phyloP scores from a whole-genome alignment of 2,329 filamentous ascomycete species.

The Fusarium guadeloupense region DNA sequence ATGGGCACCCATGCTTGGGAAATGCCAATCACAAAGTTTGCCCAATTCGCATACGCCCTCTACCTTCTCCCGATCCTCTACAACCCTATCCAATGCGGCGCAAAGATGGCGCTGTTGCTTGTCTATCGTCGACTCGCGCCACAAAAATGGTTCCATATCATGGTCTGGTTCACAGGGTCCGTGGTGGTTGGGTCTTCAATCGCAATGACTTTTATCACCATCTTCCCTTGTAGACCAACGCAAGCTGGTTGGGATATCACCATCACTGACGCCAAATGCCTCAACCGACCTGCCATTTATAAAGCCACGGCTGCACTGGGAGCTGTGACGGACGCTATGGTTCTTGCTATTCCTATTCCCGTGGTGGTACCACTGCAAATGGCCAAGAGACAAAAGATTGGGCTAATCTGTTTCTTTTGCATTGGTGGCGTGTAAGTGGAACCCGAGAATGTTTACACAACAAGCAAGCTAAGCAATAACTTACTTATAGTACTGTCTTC shows the following conservation, averaged over 20 bases:
- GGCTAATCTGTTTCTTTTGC: conserved; percentile 15
- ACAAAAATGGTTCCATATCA: conserved; percentile 9
- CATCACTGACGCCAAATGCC: conserved; percentile 4
- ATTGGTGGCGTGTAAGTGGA: conserved; percentile 5
- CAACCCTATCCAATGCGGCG: conserved; percentile 21
- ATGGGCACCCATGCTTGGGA: conserved; percentile 31
- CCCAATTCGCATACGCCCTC: conserved; percentile 1
- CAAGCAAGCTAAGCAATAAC: not conserved
- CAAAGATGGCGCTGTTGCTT: conserved; percentile 7
- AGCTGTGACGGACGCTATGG: conserved; percentile 9
- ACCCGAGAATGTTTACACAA: rapidly evolving
- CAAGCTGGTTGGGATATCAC: conserved; percentile 17
- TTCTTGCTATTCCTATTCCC: conserved; percentile 15
- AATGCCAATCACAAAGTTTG: conserved; percentile 21
- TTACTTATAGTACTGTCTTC: conserved; percentile 7
- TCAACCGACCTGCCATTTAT: conserved; percentile 12
- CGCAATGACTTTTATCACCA: conserved; percentile 19
- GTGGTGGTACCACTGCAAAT: conserved; percentile 11
- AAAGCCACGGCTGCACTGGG: conserved; percentile 18
- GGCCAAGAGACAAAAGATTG: conserved; percentile 9
- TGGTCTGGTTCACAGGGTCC: conserved; percentile 3
- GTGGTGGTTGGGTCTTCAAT: conserved; percentile 17
- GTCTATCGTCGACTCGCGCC: conserved; percentile 15
- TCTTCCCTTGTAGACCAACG: conserved; percentile 13
- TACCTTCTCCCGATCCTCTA: conserved; percentile 22